These are phyloP conservation scores for Akanthomyces dipterigenus DNA, from an alignment of 2,329 filamentous ascomycete species.

Conservation along the genomic window DNA sequence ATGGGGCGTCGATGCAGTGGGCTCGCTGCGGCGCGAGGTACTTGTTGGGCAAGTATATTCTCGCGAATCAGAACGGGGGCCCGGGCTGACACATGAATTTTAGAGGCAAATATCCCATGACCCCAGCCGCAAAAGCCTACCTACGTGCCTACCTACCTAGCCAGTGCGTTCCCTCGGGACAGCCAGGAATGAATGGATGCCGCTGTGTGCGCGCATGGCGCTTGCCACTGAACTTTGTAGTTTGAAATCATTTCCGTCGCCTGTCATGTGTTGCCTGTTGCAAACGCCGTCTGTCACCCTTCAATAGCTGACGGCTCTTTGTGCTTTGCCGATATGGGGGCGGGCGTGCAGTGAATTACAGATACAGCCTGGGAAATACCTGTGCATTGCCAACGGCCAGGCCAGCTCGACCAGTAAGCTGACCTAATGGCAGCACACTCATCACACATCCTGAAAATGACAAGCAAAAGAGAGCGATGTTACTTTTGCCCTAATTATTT, in stretches of 20 bases:
- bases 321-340: neutral
- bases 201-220: neutral
- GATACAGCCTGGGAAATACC: neutral
- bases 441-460: neutral
- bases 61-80: no score
- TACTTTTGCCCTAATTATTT: slow-evolving; percentile 10
- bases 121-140: neutral
- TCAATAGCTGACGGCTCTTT: neutral
- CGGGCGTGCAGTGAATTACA: neutral
- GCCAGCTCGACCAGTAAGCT: slow-evolving; percentile 2
- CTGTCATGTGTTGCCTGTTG: neutral
- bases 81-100: slow-evolving; percentile 4
- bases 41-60: neutral
- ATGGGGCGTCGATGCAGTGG: slow-evolving; percentile 8
- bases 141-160: neutral
- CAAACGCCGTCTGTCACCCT: neutral
- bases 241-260: no score
- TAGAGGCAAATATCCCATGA: slow-evolving; percentile 3
- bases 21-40: neutral
- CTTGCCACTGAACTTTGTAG: no score
- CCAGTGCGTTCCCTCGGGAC: neutral
- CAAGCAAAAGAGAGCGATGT: neutral
- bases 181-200: neutral
- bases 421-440: slow-evolving; percentile 3
- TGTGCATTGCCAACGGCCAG: neutral